Conservation (phyloP, 2,329 filamentous ascomycete species). For the Microdochium paspali region DNA sequence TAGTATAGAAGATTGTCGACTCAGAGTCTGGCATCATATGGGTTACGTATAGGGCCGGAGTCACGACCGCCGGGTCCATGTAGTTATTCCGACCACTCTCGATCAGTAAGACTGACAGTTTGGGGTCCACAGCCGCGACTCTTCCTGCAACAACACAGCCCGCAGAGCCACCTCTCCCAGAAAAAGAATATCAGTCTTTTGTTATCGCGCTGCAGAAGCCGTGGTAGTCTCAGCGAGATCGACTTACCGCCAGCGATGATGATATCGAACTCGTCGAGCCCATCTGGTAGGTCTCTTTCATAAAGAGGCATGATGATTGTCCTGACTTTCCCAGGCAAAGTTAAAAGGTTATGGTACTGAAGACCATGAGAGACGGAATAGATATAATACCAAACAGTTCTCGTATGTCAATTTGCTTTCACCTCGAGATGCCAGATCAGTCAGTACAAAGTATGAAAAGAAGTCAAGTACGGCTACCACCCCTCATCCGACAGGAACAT, state of each 20-base stretch:
- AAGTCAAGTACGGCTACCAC: too few species aligned
- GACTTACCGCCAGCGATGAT: conserved; percentile 36
- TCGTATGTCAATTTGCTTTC: too few species aligned
- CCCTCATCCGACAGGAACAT: too few species aligned
- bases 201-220: background rate
- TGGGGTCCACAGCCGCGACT: conserved; percentile 38
- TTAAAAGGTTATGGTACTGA: background rate
- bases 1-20: conserved; percentile 33
- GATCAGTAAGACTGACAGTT: conserved; percentile 40
- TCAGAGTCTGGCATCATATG: conserved; percentile 37
- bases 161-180: conserved; percentile 42
- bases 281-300: conserved; percentile 10
- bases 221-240: background rate
- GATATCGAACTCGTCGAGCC: conserved; percentile 35
- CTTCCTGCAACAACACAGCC: conserved; percentile 39
- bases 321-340: background rate
- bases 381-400: too few species aligned
- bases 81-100: conserved; percentile 45
- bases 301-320: background rate
- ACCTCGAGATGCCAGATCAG: too few species aligned
- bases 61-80: conserved; percentile 34
- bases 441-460: too few species aligned
- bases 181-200: background rate
- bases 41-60: conserved; percentile 37
- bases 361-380: too few species aligned